Conservation (phyloP, 306 rosid genomes). For the Gillenia trifoliata region DNA sequence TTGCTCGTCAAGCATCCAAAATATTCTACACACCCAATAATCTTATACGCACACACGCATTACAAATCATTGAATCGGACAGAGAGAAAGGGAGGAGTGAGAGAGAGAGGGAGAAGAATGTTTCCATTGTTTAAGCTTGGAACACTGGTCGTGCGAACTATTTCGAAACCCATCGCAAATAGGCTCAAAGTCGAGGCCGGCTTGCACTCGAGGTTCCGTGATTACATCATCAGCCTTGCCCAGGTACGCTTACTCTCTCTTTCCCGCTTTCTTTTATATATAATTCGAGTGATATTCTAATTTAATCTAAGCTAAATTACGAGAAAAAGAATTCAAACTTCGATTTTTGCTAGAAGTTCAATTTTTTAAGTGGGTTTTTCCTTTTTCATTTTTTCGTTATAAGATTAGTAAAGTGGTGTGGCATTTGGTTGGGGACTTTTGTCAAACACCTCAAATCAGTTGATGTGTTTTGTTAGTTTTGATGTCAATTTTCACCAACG, state of each 20-base stretch:
- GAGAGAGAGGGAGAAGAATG: neutral
- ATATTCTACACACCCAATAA: too few relatives aligned
- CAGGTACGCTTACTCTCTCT: neutral
- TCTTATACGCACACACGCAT: too few relatives aligned
- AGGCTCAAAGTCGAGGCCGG: constrained; percentile 12
- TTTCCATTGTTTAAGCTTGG: constrained; percentile 14
- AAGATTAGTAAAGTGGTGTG: too few relatives aligned
- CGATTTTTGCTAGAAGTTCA: neutral
- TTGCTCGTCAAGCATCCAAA: too few relatives aligned
- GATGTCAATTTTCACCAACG: too few relatives aligned
- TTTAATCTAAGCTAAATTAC: too few relatives aligned
- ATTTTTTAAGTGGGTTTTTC: neutral
- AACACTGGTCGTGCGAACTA: constrained; percentile 4
- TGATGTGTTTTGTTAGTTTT: too few relatives aligned
- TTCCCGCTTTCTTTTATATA: neutral
- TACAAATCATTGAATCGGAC: neutral
- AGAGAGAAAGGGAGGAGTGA: neutral
- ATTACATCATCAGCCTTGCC: constrained; percentile 1
- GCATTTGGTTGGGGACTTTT: neutral
- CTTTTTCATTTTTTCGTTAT: too few relatives aligned
- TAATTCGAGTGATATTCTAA: too few relatives aligned
- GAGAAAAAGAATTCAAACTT: too few relatives aligned
- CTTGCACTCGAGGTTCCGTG: constrained; percentile 3
- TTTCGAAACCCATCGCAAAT: constrained; percentile 5
- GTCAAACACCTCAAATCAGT: neutral